A percentile compares a stretch with the other conserved stretches of the same genome.
Evolutionary conservation across 495 filamentous ascomycete genomes (phyloP).

Genomic region (Margaritispora aquatica): DNA sequence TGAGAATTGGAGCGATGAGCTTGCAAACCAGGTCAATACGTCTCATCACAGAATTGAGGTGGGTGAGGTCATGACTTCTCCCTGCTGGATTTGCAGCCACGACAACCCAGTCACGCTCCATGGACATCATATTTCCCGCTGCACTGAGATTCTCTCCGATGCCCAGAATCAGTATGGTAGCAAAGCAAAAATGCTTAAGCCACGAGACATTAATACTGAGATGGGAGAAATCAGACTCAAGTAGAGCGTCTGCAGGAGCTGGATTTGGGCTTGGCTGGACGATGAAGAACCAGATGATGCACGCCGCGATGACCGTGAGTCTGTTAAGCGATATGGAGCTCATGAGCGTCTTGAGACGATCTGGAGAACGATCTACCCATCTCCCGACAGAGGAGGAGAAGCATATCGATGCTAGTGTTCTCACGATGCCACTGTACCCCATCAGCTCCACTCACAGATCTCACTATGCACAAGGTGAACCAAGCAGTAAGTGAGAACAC

Average conservation of each 20-base stretch:
- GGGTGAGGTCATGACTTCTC: slow-evolving; percentile 31
- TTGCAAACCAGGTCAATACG: slow-evolving; percentile 71
- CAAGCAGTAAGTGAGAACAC: background rate
- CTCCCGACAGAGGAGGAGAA: slow-evolving; percentile 38
- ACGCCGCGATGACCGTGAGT: slow-evolving; percentile 40
- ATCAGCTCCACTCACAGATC: slow-evolving; percentile 24
- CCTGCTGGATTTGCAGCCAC: slow-evolving; percentile 29
- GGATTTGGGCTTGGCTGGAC: slow-evolving; percentile 18
- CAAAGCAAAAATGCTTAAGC: slow-evolving; percentile 33
- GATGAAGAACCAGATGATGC: slow-evolving; percentile 40
- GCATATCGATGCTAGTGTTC: slow-evolving; percentile 30
- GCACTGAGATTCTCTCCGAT: slow-evolving; percentile 52
- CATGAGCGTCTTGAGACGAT: slow-evolving; percentile 32
- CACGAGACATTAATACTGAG: slow-evolving; percentile 3
- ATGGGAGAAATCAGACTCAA: background rate
- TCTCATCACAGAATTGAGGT: slow-evolving; percentile 59
- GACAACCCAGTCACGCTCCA: slow-evolving; percentile 63
- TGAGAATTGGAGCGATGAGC: slow-evolving; percentile 53
- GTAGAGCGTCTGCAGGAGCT: background rate
- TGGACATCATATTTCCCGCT: slow-evolving; percentile 51
- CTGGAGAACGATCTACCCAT: slow-evolving; percentile 40
- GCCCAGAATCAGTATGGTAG: slow-evolving; percentile 40
- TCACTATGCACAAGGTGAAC: slow-evolving; percentile 9
- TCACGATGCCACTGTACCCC: slow-evolving; percentile 28
- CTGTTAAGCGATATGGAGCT: slow-evolving; percentile 39